phyloP scores from a whole-genome alignment of 305 asterid genomes.

The Fraxinus xanthoxyloides region DNA sequence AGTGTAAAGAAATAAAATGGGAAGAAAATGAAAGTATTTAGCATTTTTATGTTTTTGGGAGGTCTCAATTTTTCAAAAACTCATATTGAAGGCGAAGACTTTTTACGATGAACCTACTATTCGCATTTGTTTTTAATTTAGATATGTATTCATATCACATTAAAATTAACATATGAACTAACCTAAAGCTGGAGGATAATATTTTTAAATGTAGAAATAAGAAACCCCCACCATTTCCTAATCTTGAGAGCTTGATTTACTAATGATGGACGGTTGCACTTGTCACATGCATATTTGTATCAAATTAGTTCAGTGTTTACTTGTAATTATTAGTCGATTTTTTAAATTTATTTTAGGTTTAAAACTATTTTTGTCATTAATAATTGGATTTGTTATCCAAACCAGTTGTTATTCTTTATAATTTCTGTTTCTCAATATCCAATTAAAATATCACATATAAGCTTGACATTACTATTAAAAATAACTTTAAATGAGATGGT shows the following conservation, averaged over 20 bases:
- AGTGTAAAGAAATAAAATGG: background rate
- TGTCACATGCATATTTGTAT: background rate
- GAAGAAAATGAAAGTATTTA: background rate
- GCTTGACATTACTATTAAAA: background rate
- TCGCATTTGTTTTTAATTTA: background rate
- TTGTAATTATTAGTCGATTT: background rate
- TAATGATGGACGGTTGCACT: background rate
- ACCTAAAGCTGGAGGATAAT: background rate
- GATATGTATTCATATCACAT: background rate
- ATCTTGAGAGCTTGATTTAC: background rate
- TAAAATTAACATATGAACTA: background rate
- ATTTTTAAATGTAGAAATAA: background rate
- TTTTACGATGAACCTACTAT: background rate
- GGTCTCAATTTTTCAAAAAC: background rate
- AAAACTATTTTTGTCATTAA: background rate
- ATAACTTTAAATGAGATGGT: background rate
- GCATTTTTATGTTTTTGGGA: background rate
- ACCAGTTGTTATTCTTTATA: background rate
- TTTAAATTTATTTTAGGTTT: background rate
- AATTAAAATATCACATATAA: background rate
- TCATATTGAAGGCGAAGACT: background rate
- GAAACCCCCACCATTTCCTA: background rate
- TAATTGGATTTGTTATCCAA: background rate
- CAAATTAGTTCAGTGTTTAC: background rate
- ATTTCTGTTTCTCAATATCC: background rate